Percentiles rank a stretch among this genome's conserved stretches.
Conservation (phyloP, 1,139 yeast species). For the Pichia sp. region DNA sequence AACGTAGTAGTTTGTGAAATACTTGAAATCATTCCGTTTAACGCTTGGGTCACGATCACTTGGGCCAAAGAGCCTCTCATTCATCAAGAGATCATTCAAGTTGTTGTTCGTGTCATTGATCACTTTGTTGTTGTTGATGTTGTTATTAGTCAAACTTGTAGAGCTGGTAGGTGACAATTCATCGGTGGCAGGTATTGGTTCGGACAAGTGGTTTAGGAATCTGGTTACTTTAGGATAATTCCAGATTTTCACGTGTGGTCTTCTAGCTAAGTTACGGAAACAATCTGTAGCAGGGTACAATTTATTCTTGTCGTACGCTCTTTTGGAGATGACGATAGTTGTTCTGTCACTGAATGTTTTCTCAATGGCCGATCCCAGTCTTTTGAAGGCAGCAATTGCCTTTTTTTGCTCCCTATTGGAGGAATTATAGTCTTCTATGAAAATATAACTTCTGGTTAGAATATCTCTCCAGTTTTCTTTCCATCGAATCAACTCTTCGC, state of each 20-base stretch:
- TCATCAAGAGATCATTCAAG: slow-evolving; percentile 64
- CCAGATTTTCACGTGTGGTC: slow-evolving; percentile 75
- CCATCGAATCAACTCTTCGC: slow-evolving; percentile 58
- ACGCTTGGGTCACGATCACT: slow-evolving; percentile 86
- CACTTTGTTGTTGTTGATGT: background rate
- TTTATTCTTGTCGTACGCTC: slow-evolving; percentile 31
- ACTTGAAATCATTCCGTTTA: slow-evolving; percentile 75
- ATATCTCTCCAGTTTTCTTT: slow-evolving; percentile 74
- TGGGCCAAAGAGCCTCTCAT: slow-evolving; percentile 82
- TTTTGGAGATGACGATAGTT: slow-evolving; percentile 74
- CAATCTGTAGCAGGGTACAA: slow-evolving; percentile 51
- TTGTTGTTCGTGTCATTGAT: slow-evolving; percentile 12
- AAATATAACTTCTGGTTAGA: slow-evolving; percentile 67
- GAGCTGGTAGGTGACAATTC: slow-evolving; percentile 6
- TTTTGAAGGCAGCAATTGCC: slow-evolving; percentile 47
- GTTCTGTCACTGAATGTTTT: slow-evolving; percentile 74
- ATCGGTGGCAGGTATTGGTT: slow-evolving; percentile 25
- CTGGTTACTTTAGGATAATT: slow-evolving; percentile 77
- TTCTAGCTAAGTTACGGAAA: slow-evolving; percentile 52
- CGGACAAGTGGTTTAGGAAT: slow-evolving; percentile 68
- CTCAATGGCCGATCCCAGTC: slow-evolving; percentile 59
- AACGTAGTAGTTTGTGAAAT: slow-evolving; percentile 69
- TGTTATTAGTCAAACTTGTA: slow-evolving; percentile 2
- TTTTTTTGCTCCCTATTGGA: slow-evolving; percentile 44
- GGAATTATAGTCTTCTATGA: slow-evolving; percentile 65